Evolutionary conservation across 106 monocot genomes (phyloP), one percentile per base, ranked within the genome.

Genomic region (Allium sativum): DNA sequence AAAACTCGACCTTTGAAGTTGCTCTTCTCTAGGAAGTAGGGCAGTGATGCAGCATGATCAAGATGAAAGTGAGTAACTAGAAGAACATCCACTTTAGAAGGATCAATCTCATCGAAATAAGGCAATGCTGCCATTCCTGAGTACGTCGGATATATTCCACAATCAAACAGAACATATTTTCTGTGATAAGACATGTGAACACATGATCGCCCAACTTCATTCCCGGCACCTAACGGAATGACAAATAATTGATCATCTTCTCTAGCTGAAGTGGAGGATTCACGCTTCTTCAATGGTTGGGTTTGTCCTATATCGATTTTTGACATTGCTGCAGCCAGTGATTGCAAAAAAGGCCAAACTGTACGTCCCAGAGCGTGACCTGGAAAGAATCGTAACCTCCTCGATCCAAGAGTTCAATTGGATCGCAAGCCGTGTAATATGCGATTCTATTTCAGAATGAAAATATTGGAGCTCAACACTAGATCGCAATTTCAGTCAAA

Each of bases 71-170:
- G 95, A 17, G 95, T 96, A n/a, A 96, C 71, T 1, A 96, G 95
- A 21, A 96, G 95, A 44, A 96, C 91, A 64, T 96, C 95, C 22
- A 96, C 82, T 22, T 81, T 75, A 10, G 95, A 91, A 17, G 95
- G 95, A 64, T 96, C 95, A 11, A 96, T 96, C 67, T 96, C 95
- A n/a, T 91, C 95, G 53, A 96, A 96, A 65, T 96, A 96, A 3
- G 90, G 95, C 70, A 96, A 54, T 13, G 95, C 95, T 9, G 91
- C 77, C 90, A 96, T 87, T 10, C 90, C 90, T 13, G 87, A 96
- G 68, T 82, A 90, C 2, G 82, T 90, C 44, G 90, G 95, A 62
- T 96, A 90, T 51, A 96, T 96, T 15, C 95, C 95, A 59, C 95
- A 96, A 63, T 96, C 95, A 67, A 90, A 90, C 90, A 90, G 71